phyloP scores from a whole-genome alignment of 2,329 filamentous ascomycete genomes.

The Onygenales sp. region DNA sequence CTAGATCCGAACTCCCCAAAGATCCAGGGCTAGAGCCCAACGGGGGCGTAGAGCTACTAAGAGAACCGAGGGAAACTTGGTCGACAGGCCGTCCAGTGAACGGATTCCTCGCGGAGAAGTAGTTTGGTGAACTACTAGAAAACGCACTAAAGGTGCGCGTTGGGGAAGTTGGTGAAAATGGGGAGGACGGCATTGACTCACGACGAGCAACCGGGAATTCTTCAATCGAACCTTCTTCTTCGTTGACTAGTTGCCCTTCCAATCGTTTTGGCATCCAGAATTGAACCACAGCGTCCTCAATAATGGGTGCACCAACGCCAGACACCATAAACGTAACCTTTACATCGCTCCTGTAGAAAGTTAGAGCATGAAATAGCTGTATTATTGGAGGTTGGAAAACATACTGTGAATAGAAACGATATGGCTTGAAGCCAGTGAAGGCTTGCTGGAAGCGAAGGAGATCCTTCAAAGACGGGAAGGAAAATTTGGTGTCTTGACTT shows the following conservation, averaged over 20 bases:
- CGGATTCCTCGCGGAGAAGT: background rate
- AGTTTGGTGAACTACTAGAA: background rate
- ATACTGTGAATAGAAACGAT: background rate
- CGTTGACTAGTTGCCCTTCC: background rate
- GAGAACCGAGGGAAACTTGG: background rate
- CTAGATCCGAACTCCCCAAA: background rate
- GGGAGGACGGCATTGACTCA: background rate
- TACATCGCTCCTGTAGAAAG: background rate
- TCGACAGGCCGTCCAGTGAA: background rate
- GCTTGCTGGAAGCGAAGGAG: slow-evolving; percentile 4
- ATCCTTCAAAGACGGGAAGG: slow-evolving; percentile 1
- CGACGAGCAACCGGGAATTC: background rate
- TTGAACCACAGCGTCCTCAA: slow-evolving; percentile 2
- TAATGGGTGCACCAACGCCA: background rate
- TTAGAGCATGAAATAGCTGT: background rate
- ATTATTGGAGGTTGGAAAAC: background rate
- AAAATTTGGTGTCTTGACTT: slow-evolving; percentile 1
- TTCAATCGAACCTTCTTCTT: background rate
- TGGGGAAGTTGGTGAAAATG: background rate
- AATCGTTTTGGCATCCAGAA: slow-evolving; percentile 3
- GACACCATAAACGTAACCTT: background rate
- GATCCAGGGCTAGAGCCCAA: background rate
- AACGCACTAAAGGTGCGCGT: background rate
- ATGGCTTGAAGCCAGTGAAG: slow-evolving; percentile 1
- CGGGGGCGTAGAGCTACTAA: background rate